Evolutionary conservation across 257 asterid genomes (phyloP), one percentile per base, ranked within the genome.

Genomic region (Capsicum rhomboideum): DNA sequence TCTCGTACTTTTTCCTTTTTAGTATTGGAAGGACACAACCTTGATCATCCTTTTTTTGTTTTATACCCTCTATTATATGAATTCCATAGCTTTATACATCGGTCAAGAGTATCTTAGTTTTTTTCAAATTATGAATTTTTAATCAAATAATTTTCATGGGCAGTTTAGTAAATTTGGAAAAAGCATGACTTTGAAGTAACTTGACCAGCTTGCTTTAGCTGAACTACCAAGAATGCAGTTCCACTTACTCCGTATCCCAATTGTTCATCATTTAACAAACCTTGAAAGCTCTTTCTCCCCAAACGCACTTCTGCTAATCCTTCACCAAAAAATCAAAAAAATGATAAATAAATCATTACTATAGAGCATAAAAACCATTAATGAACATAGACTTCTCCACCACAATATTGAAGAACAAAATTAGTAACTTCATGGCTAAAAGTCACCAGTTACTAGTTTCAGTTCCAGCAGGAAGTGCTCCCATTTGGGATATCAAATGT

Each of bases 401-500:
- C 46, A 49, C 17, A 16, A 8, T 49, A 49, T 26, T 77, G 81
- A 49, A 77, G 81, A 77, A 77, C 21, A 77, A 77, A 77, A 77
- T 50, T 37, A 66, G 53, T 49, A 71, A 69, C 44, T 17, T 42
- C 68, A 85, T 85, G 84, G 82, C 83, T 69, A 90, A 89, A 88
- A 63, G 78, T 23, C 85, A 55, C 86, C 86, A 42, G 46, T 34
- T 82, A 64, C 66, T 86, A 26, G 82, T 86, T 17, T 89, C 87
- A 20, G 64, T 78, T 56, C 59, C 89, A 21, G 87, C 89, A 18
- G 86, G 72, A 29, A 26, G 55, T 56, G 28, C 72, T 8, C 71
- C 80, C n/a, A 8, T 68, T 31, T 84, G 91, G 90, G 97, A 91
- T 55, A 77, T 94, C 74, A 80, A 94, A 89, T 88, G 95, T 83